phyloP scores from a whole-genome alignment of 2,329 filamentous ascomycete species.

The Aspergillus clavatus region DNA sequence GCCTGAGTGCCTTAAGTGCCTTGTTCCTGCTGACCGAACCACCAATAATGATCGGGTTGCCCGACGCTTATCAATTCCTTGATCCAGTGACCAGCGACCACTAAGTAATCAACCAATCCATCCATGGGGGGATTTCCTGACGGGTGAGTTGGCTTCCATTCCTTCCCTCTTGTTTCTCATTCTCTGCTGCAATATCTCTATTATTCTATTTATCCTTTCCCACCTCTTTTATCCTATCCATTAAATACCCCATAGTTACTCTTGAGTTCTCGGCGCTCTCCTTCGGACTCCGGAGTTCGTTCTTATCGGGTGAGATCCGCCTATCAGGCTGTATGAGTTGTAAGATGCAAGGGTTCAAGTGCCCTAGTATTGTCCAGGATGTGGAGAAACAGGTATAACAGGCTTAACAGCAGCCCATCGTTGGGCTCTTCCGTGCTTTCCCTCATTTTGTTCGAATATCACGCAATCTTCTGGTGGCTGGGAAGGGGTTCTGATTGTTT shows the following conservation, averaged over 20 bases:
- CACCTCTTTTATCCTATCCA: no score
- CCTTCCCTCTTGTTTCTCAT: background rate
- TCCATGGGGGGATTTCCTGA: background rate
- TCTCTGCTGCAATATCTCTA: background rate
- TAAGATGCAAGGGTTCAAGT: background rate
- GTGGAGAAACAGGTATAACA: slow-evolving; percentile 30
- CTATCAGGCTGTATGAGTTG: no score
- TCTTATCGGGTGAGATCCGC: background rate
- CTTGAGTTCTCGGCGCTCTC: background rate
- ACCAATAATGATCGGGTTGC: background rate
- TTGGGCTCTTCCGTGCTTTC: slow-evolving; percentile 1
- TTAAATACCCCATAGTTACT: background rate
- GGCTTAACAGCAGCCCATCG: no score
- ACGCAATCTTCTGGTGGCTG: background rate
- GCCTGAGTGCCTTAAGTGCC: background rate
- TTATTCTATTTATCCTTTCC: no score
- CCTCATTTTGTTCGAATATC: slow-evolving; percentile 1
- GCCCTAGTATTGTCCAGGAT: slow-evolving; percentile 12
- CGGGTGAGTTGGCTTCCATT: background rate
- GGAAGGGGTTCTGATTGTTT: background rate
- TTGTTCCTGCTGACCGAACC: background rate
- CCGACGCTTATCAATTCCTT: background rate
- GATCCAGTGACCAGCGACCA: background rate
- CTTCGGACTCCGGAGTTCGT: background rate
- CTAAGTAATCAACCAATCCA: background rate